Evolutionary conservation across 75 land plant species (phyloP).

Genomic region (Sequoiadendron giganteum): DNA sequence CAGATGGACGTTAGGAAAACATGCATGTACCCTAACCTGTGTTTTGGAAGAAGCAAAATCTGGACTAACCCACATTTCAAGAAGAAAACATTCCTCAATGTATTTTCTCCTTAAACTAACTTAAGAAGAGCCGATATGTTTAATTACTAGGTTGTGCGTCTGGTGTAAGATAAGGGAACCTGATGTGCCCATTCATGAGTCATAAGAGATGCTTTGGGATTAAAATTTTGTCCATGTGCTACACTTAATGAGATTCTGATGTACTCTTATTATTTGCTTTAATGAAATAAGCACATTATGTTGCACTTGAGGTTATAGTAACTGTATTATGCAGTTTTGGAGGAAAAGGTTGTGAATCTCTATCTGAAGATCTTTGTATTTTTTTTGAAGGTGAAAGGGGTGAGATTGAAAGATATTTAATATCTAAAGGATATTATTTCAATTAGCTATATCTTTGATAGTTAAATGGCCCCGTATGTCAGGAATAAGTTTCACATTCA

Average conservation of each 20-base stretch:
- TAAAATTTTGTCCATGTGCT: not conserved
- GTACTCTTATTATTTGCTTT: not conserved
- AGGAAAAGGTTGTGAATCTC: not conserved
- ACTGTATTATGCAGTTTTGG: not conserved
- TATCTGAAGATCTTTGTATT: not conserved
- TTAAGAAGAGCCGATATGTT: not conserved
- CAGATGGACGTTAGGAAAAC: not conserved
- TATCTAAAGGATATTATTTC: no score
- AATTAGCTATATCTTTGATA: no score
- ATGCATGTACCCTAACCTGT: not conserved
- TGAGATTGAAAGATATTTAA: not conserved
- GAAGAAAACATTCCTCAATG: not conserved
- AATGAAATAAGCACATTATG: not conserved
- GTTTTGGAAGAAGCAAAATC: not conserved
- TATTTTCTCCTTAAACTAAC: not conserved
- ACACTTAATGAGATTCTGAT: not conserved
- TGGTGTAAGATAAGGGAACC: not conserved
- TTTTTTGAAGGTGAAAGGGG: not conserved
- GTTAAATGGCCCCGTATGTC: not conserved
- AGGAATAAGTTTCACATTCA: not conserved
- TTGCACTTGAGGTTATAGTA: not conserved
- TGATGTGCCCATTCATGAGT: not conserved
- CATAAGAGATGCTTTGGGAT: not conserved
- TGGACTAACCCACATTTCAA: not conserved
- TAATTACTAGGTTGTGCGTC: not conserved